Evolutionary conservation across 257 asterid species (phyloP), one percentile per base, ranked within the genome.

Genomic region (Ophiorrhiza pumila): DNA sequence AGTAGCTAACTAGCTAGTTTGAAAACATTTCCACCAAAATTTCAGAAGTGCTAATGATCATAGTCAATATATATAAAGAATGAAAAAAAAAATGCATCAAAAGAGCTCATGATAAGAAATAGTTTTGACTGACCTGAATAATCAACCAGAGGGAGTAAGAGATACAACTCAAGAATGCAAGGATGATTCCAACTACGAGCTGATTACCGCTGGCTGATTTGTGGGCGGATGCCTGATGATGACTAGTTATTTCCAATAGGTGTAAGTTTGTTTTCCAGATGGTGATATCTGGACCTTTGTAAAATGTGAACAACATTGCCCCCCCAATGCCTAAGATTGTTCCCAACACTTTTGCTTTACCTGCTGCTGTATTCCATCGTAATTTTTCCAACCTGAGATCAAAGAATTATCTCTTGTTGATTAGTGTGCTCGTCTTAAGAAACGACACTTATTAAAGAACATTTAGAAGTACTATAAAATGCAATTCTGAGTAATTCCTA

Each of bases 231-330:
- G 10, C 37, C 4, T 58, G 69, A 34, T 68, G 82, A 39, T 76
- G 78, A 17, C 39, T 45, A 4, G 88, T 80, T 14, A 55, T 61
- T 52, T 81, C 71, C 20, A 87, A 78, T 17, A 90, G 85, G 64
- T 88, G 83, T 18, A 90, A 34, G 34, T 82, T 75, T 8, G 92
- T 82, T 49, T 73, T 58, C 84, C 92, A 81, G 0, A 78, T 56
- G 57, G 74, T 55, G n/a, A 90, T 63, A 4, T 68, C 78, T 2
- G 88, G 87, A 0, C 98, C 97, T 81, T 83, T 87, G 77, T 82
- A 87, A 50, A 90, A 79, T 56, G 96, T 87, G 78, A 92, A 81
- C 18, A 90, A 76, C 96, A 85, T 88, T 11, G 96, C 98, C 43
- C 98, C 97, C 2, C 82, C 70, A 46, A 92, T 73, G 34, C 96